Evolutionary conservation across 345 rosid species (phyloP).

Genomic region (Iberis pinnata): DNA sequence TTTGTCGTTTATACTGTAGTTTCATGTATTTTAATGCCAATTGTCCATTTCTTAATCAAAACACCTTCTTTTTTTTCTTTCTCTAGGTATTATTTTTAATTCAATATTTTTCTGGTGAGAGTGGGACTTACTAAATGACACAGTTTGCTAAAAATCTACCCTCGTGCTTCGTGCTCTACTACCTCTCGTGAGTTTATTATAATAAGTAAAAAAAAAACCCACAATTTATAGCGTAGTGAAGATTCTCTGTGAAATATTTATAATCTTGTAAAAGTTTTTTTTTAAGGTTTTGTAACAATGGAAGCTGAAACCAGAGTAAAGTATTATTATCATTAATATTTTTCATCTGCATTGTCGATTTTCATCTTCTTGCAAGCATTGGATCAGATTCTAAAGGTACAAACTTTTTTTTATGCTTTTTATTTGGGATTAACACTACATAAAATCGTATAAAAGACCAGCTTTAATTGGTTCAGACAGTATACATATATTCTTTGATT

Average conservation of each 20-base stretch:
- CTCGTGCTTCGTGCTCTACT: slow-evolving; percentile 31
- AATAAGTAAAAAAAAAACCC: neutral
- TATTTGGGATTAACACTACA: no score
- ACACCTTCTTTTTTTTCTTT: neutral
- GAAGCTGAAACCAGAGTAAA: slow-evolving; percentile 14
- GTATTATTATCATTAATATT: neutral
- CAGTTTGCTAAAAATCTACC: slow-evolving; percentile 23
- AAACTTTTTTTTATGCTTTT: neutral
- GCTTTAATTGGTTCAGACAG: slow-evolving; percentile 28
- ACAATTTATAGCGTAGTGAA: no score
- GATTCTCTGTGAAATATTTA: no score
- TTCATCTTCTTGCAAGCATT: slow-evolving; percentile 18
- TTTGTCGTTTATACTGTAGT: slow-evolving; percentile 18
- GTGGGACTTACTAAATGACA: slow-evolving; percentile 31
- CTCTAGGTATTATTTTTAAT: slow-evolving; percentile 3
- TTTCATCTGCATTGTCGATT: neutral
- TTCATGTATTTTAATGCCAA: slow-evolving; percentile 21
- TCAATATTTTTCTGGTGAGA: slow-evolving; percentile 9
- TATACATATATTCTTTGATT: slow-evolving; percentile 20
- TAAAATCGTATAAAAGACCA: neutral
- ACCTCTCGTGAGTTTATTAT: slow-evolving; percentile 22
- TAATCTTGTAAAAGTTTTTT: no score
- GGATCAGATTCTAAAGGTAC: slow-evolving; percentile 30
- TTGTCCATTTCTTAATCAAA: slow-evolving; percentile 10
- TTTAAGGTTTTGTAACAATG: slow-evolving; percentile 17